Base-by-base conservation (phyloP, 306 rosid species). In the Fragaria nilgerrensis region DNA sequence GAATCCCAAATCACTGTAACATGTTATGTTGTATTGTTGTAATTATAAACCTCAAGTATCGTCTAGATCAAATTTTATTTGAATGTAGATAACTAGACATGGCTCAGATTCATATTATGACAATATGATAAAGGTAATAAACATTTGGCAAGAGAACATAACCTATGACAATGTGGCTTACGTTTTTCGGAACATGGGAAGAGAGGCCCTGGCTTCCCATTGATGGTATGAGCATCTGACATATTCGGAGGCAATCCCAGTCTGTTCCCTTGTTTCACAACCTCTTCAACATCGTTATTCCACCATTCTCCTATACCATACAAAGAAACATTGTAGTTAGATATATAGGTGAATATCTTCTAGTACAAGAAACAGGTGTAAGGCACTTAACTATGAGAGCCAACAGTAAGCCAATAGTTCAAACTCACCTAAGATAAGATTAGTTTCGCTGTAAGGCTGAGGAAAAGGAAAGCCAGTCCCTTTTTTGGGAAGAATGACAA, bases 181-280 rank as follows among this genome's bases (percentile, higher is more conserved):
- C 85, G 79, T 78, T 82, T 82, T 9, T 78, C 85, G 10, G 82
- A 82, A 22, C 82, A 82, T 2, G 82, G 82, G 59, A 78, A 82
- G 70, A 82, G 78, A 4, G 79, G 82, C 47, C 85, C 85, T 48
- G 85, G 85, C 43, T 82, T 82, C n/a, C 85, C 85, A 63, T 73
- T 82, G 64, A 82, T 78, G 20, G 82, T 82, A 34, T 78, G 85
- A 8, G 85, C 85, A 63, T 82, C 82, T 3, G 85, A 82, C 17
- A 72, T 53, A 7, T 69, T 68, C 32, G 85, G 85, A 32, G 85
- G 85, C 75, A 82, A 74, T 2, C 82, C 82, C 52, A 82, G 56
- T 16, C 43, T 73, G 53, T 73, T 82, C 34, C 66, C 82, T 82
- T 74, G 85, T 22, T 78, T 82, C 11, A 77, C 85, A 3, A 73